Evolutionary conservation across 1,284 basidiomycete species (phyloP), one percentile per base, ranked within the genome.

Genomic region (Trametes sp.): DNA sequence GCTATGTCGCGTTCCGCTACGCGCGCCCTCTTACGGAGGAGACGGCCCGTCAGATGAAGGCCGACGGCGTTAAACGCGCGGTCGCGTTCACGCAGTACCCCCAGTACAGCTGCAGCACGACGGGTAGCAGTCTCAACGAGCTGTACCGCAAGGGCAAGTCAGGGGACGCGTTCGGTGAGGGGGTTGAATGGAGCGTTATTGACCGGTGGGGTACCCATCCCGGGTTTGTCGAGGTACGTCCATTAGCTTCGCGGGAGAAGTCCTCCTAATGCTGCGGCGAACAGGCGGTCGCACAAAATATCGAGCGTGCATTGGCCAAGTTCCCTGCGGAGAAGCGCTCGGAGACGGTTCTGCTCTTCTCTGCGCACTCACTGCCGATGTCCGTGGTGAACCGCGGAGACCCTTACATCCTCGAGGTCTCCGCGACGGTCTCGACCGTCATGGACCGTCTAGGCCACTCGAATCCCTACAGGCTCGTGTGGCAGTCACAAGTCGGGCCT

Each of bases 1-100:
- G 91, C 36, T 99, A 99, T 76, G 89, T 96, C 69, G 95, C 94
- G 26, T 98, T 98, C 80, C 90, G 96, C 65, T 96, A 99, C 76
- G 96, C 94, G 23, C 84, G 87, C 46, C 98, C 97, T 1, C 80
- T 98, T 62, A 98, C 96, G 35, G 89, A 93, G 70, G 89, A 90
- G 70, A 90, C 93, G 26, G 84, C 95, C 23, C 85, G 83, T 59
- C 88, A 95, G 77, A 93, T 99, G 91, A 90, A 88, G 76, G 84
- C 81, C 55, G 98, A 99, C 74, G 95, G 96, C 23, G 95, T 99
- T 36, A 91, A 85, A 74, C 84, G 96, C 59, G 98, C 97, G 0
- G 84, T 99, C 26, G 98, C 96, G 23, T 99, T 99, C 80, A 95
- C 95, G 2, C 98, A 99, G 79, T 99, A 99, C 76, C 98, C 98